These are phyloP conservation scores for Hymenochaete sp. DNA, from an alignment of 1,284 basidiomycete genomes.

Conservation along the genomic window DNA sequence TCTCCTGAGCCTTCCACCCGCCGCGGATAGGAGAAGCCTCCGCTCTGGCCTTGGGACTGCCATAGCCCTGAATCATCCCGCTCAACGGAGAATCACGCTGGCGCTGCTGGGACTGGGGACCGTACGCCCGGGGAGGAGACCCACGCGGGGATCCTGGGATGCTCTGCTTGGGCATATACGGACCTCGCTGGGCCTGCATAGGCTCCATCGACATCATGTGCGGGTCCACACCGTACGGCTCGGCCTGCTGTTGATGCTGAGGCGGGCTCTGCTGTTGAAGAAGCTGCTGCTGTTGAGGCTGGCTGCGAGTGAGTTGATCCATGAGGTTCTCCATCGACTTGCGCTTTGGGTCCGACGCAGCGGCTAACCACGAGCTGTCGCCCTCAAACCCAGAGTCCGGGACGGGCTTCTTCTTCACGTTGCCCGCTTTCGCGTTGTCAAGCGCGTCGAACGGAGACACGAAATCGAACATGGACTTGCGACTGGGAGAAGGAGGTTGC, in stretches of 20 bases:
- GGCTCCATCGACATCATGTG: slow-evolving; percentile 26
- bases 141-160: slow-evolving; percentile 45
- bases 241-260: slow-evolving; percentile 33
- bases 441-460: slow-evolving; percentile 76
- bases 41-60: slow-evolving; percentile 57
- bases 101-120: slow-evolving; percentile 23
- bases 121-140: slow-evolving; percentile 50
- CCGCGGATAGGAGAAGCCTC: slow-evolving; percentile 55
- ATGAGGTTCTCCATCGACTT: slow-evolving; percentile 72
- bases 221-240: slow-evolving; percentile 29
- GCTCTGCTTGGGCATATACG: slow-evolving; percentile 42
- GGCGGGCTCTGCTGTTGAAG: slow-evolving; percentile 30
- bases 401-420: slow-evolving; percentile 55
- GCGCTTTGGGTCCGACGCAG: slow-evolving; percentile 55
- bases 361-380: slow-evolving; percentile 39
- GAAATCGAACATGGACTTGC: slow-evolving; percentile 75
- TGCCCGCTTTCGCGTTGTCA: slow-evolving; percentile 32
- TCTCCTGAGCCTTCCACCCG: slow-evolving; percentile 33
- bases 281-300: slow-evolving; percentile 15
- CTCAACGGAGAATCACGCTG: slow-evolving; percentile 31
- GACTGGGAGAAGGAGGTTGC: slow-evolving; percentile 54
- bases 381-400: slow-evolving; percentile 35
- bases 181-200: slow-evolving; percentile 37
- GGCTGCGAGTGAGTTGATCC: slow-evolving; percentile 52
- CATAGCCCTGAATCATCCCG: slow-evolving; percentile 34